Evolutionary conservation across 2,329 filamentous ascomycete genomes (phyloP).

Genomic region (Xenosphaeropsis pyriputrescens): DNA sequence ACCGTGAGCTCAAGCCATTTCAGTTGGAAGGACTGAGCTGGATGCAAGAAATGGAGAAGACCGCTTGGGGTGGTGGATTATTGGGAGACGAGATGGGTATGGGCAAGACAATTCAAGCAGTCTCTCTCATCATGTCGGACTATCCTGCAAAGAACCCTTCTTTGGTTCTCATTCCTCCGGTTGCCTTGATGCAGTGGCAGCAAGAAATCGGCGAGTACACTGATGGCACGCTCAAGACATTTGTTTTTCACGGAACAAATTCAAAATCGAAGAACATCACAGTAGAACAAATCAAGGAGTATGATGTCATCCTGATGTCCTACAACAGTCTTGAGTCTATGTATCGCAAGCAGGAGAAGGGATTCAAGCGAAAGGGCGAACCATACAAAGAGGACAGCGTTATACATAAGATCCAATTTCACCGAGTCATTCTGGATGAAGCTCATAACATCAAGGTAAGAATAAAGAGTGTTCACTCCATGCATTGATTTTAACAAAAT

Average conservation of each 20-base stretch:
- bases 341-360: conserved; percentile 83
- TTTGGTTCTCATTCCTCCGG: conserved; percentile 80
- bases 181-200: conserved; percentile 92
- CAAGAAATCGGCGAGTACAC: conserved; percentile 71
- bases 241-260: conserved; percentile 83
- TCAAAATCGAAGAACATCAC: conserved; percentile 65
- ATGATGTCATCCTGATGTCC: conserved; percentile 93
- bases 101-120: conserved; percentile 96
- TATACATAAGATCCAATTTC: conserved; percentile 77
- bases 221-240: conserved; percentile 75
- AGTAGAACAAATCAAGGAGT: conserved; percentile 61
- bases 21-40: conserved; percentile 88
- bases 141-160: conserved; percentile 74
- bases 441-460: conserved; percentile 79
- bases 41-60: conserved; percentile 86
- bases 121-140: conserved; percentile 96
- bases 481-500: too few species aligned
- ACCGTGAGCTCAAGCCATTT: conserved; percentile 76
- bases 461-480: conserved; percentile 16
- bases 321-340: conserved; percentile 88
- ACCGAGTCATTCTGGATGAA: conserved; percentile 87
- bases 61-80: conserved; percentile 73
- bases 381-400: conserved; percentile 66
- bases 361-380: conserved; percentile 67
- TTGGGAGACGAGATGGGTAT: conserved; percentile 98